These are phyloP conservation scores for Medicago lupulina DNA, from an alignment of 306 rosid species.

Conservation along the genomic window DNA sequence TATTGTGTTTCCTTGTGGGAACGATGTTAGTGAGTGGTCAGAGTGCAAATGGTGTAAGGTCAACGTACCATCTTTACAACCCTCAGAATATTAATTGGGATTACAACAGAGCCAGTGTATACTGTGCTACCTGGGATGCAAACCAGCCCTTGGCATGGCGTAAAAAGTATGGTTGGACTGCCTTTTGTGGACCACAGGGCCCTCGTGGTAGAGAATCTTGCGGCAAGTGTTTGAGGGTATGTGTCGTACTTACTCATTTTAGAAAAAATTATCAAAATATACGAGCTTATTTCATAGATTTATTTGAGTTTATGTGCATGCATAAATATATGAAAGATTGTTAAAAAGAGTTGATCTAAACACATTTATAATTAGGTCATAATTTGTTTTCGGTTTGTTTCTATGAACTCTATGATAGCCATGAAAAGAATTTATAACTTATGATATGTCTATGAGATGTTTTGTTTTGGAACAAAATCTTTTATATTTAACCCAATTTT, in stretches of 20 bases:
- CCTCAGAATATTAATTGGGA: slow-evolving; percentile 58
- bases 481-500: too few species aligned
- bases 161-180: background rate
- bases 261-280: too few species aligned
- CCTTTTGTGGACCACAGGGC: background rate
- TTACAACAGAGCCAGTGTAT: slow-evolving; percentile 29
- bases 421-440: too few species aligned
- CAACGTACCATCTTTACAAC: slow-evolving; percentile 67
- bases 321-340: too few species aligned
- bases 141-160: background rate
- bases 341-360: too few species aligned
- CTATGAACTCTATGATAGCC: too few species aligned
- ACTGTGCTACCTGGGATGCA: background rate
- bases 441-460: too few species aligned
- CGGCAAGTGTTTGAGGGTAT: background rate
- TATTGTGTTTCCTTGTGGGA: slow-evolving; percentile 11
- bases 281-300: background rate
- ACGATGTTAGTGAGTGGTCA: slow-evolving; percentile 29
- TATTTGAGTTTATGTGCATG: too few species aligned
- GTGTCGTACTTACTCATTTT: too few species aligned
- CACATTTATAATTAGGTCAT: too few species aligned
- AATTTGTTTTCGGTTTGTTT: too few species aligned
- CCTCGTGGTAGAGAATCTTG: background rate
- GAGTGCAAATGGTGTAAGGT: slow-evolving; percentile 54
- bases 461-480: too few species aligned